Evolutionary conservation across 2,329 filamentous ascomycete genomes (phyloP).

Genomic region (Sclerotinia spermophila): DNA sequence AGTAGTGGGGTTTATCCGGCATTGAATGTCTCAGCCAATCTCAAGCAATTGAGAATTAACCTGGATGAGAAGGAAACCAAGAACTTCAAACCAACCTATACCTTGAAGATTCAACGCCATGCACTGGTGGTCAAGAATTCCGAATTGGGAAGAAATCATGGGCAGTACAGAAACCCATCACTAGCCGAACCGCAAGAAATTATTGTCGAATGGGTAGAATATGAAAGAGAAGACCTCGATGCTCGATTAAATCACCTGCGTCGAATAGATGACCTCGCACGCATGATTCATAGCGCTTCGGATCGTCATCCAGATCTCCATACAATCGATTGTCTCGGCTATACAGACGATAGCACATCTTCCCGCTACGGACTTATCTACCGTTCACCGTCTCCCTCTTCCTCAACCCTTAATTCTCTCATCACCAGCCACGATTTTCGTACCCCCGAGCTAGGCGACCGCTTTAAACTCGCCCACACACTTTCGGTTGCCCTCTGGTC

Average conservation of each 20-base stretch:
- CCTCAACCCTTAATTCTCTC: constrained; percentile 42
- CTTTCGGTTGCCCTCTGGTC: constrained; percentile 47
- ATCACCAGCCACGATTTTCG: constrained; percentile 42
- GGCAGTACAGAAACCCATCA: constrained; percentile 37
- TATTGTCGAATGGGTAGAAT: constrained; percentile 46
- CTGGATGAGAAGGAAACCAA: constrained; percentile 43
- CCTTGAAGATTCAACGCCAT: constrained; percentile 40
- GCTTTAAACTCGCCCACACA: constrained; percentile 42
- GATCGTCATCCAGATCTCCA: constrained; percentile 41
- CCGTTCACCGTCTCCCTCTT: constrained; percentile 38
- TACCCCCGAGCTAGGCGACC: constrained; percentile 45
- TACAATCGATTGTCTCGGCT: constrained; percentile 43
- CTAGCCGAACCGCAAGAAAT: constrained; percentile 36
- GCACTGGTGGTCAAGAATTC: constrained; percentile 34
- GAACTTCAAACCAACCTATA: constrained; percentile 44
- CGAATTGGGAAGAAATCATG: constrained; percentile 34
- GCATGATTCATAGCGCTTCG: constrained; percentile 47
- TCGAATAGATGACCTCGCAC: constrained; percentile 46
- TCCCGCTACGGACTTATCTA: constrained; percentile 46
- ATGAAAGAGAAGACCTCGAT: constrained; percentile 42
- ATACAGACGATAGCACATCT: constrained; percentile 42
- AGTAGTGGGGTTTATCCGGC: constrained; percentile 43
- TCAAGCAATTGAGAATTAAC: constrained; percentile 48
- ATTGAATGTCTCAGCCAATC: constrained; percentile 43
- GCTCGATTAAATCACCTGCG: constrained; percentile 44